Conservation (phyloP, 2,329 filamentous ascomycete species). For the Xylaria sp. region DNA sequence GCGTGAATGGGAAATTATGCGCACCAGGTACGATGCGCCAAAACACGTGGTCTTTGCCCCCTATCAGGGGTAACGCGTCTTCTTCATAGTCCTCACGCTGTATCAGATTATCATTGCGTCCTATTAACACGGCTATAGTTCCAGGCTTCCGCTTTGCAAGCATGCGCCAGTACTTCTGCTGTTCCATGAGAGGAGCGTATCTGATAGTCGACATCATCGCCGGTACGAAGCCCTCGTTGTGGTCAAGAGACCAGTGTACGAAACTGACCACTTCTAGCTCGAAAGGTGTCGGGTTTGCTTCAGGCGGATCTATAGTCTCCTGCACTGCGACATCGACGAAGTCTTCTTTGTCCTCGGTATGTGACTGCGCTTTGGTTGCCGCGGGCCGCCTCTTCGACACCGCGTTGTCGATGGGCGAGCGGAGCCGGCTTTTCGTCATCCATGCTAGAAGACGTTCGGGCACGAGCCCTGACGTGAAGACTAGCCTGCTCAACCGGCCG, state of each 20-base stretch:
- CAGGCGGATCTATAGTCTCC: constrained; percentile 45
- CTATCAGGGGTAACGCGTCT: constrained; percentile 57
- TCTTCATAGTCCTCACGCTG: constrained; percentile 54
- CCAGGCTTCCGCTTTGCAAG: constrained; percentile 50
- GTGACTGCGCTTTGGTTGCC: constrained; percentile 25
- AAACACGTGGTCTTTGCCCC: constrained; percentile 54
- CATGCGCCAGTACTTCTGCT: constrained; percentile 56
- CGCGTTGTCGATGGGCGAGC: constrained; percentile 54
- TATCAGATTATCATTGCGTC: constrained; percentile 58
- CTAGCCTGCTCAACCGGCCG: constrained; percentile 53
- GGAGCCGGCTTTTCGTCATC: constrained; percentile 55
- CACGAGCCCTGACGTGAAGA: constrained; percentile 61
- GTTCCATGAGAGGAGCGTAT: constrained; percentile 58
- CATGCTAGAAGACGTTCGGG: constrained; percentile 57
- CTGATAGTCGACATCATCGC: constrained; percentile 65
- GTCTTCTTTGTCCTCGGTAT: constrained; percentile 39
- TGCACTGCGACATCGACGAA: constrained; percentile 49
- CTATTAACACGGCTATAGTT: constrained; percentile 59
- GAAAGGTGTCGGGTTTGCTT: constrained; percentile 44
- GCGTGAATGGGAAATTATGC: constrained; percentile 69
- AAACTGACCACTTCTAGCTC: constrained; percentile 56
- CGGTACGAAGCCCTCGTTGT: constrained; percentile 64
- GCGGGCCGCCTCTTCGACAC: constrained; percentile 37
- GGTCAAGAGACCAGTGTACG: constrained; percentile 62
- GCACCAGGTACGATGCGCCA: constrained; percentile 60